phyloP scores from a whole-genome alignment of 768 basidiomycete genomes.

The Lactifluus echinatus region DNA sequence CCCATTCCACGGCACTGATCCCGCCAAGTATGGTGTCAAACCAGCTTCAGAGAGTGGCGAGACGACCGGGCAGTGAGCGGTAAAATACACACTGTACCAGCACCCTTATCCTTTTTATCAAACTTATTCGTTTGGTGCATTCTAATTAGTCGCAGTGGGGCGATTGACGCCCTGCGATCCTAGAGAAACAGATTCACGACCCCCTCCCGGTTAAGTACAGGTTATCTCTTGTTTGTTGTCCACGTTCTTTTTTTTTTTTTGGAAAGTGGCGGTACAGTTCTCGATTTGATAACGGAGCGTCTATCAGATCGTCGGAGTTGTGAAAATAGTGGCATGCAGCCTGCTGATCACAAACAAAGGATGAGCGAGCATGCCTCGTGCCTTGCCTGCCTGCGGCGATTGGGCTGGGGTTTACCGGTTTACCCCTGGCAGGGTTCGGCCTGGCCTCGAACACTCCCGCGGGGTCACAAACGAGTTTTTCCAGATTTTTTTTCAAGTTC shows the following conservation, averaged over 20 bases:
- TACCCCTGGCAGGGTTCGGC: no score
- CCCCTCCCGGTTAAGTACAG: no score
- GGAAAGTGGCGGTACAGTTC: conserved; percentile 1
- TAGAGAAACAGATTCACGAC: not conserved
- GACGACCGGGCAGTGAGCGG: conserved; percentile 15
- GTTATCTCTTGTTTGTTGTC: no score
- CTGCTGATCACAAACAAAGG: conserved; percentile 7
- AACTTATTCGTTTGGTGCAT: not conserved
- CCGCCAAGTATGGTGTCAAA: conserved; percentile 55
- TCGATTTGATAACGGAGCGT: not conserved
- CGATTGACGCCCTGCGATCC: not conserved
- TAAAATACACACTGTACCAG: conserved; percentile 5
- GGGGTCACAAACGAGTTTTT: no score
- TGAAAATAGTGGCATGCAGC: not conserved
- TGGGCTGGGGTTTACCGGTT: no score
- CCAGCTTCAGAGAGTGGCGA: conserved; percentile 23
- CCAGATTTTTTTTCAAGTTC: no score
- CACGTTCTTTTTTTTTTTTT: no score
- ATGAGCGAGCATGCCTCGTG: not conserved
- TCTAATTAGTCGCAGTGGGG: not conserved
- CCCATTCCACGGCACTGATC: conserved; percentile 75
- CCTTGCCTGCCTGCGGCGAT: no score
- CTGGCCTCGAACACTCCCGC: no score
- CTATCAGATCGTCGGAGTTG: conserved; percentile 2
- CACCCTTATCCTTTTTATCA: not conserved